Evolutionary conservation across 345 rosid species (phyloP), one percentile per base, ranked within the genome.

Genomic region (Combretum micranthum): DNA sequence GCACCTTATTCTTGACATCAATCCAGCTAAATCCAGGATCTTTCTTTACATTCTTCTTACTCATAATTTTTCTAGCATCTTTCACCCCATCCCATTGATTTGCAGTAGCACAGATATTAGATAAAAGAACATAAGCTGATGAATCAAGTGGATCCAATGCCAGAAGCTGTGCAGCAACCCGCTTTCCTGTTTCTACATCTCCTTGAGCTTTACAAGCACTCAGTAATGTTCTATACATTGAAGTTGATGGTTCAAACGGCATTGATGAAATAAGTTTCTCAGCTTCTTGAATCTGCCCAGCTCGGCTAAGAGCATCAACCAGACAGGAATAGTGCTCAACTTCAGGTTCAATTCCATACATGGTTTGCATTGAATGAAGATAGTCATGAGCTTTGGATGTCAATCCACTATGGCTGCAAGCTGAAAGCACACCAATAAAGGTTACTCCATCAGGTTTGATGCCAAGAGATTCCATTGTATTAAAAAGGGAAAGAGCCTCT

Each of bases 1-100:
- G 78, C 39, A 72, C 66, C 63, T 65, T 68, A 69, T 75, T 77
- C 70, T 79, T 63, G 50, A 71, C 75, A 68, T 78, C 84, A 21
- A 84, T 77, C 87, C 81, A 79, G 57, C 90, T 81, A 59, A 75
- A 81, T 12, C 90, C 87, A 0, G 90, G 87, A 66, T 77, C 84
- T 64, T 84, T 84, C 50, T 65, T 79, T 56, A 84, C 75, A 19
- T 65, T 70, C 62, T 76, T 64, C 55, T 62, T 77, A 55, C 62
- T 71, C 84, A 84, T 81, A 58, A 51, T 62, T 22, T 32, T 64
- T 56, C 87, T 67, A 21, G 80, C 77, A 32, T 42, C 54, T 44
- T 71, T 77, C 68, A 65, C 69, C 44, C 63, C 77, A 39, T 69
- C 68, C 87, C 87, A 84, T 57, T 60, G 65, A 63, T 75, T 69